Conservation (phyloP, 164 flowering plant genomes). For the Euptelea pleiosperma region DNA sequence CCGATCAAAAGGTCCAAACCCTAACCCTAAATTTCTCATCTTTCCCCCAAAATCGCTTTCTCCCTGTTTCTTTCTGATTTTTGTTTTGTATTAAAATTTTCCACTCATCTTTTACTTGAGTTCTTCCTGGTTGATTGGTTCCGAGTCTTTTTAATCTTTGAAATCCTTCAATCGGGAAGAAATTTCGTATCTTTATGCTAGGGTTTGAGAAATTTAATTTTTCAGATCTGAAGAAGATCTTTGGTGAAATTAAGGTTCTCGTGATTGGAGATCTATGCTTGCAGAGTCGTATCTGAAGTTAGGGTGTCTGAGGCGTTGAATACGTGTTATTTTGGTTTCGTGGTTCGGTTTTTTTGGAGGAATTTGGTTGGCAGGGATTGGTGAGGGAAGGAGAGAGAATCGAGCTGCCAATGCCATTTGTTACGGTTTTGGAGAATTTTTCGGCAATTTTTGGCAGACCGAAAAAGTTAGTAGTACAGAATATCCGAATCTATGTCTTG, state of each 20-base stretch:
- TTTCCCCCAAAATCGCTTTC: background rate
- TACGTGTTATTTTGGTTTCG: background rate
- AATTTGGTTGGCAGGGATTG: background rate
- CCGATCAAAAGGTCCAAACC: background rate
- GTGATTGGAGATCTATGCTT: background rate
- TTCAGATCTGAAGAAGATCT: conserved; percentile 4
- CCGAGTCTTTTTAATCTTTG: background rate
- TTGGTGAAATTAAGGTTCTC: conserved; percentile 2
- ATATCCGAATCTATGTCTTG: conserved; percentile 36
- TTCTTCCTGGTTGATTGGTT: conserved; percentile 5
- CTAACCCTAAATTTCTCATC: conserved; percentile 1
- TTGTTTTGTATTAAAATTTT: background rate
- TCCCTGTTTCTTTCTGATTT: background rate
- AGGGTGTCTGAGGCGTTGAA: background rate
- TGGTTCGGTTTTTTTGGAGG: no score
- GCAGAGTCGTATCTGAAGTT: background rate
- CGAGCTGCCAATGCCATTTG: conserved; percentile 32
- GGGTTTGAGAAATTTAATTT: background rate
- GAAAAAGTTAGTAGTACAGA: conserved; percentile 4
- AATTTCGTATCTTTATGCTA: background rate
- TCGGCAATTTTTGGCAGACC: conserved; percentile 19
- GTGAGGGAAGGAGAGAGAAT: conserved; percentile 1
- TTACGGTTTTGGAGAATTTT: conserved; percentile 11
- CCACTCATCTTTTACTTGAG: background rate
- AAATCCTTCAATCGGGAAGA: background rate